Percentiles rank a stretch among this genome's conserved stretches.
Evolutionary conservation across 768 basidiomycete species (phyloP).

Genomic region (Boletus fagicola): DNA sequence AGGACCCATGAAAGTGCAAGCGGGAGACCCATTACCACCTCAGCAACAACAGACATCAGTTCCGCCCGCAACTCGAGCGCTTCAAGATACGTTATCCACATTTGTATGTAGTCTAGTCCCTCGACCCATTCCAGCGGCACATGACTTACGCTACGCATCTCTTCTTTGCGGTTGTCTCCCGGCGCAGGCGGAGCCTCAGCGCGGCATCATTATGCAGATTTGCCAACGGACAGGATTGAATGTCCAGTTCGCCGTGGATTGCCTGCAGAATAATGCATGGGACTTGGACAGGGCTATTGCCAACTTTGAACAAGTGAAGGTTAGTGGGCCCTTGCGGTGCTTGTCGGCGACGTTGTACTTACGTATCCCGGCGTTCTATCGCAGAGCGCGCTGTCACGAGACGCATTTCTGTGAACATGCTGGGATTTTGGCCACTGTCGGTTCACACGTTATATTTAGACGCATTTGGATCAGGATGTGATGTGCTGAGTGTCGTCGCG

Average conservation of each 20-base stretch:
- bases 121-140: conserved; percentile 7
- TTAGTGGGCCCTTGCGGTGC: conserved; percentile 34
- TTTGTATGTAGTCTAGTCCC: conserved; percentile 49
- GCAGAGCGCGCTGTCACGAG: conserved; percentile 50
- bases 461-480: conserved; percentile 1
- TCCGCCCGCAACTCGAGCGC: conserved; percentile 36
- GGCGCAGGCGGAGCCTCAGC: conserved; percentile 65
- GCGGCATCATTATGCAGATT: conserved; percentile 66
- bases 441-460: conserved; percentile 21
- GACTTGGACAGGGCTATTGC: conserved; percentile 72
- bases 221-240: conserved; percentile 77
- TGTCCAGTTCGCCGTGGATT: conserved; percentile 76
- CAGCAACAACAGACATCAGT: conserved; percentile 26
- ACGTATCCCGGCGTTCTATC: conserved; percentile 23
- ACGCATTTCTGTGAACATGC: conserved; percentile 51
- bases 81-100: conserved; percentile 50
- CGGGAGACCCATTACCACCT: conserved; percentile 33
- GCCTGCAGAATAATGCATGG: conserved; percentile 84
- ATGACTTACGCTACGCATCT: conserved; percentile 11
- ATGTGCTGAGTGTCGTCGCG: not conserved
- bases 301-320: conserved; percentile 90
- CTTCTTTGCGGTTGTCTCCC: conserved; percentile 12
- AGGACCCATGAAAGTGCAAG: conserved; percentile 73
- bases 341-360: conserved; percentile 17
- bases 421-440: not conserved